Base-by-base conservation (phyloP, 2,329 filamentous ascomycete species). In the Podosphaera fusca region DNA sequence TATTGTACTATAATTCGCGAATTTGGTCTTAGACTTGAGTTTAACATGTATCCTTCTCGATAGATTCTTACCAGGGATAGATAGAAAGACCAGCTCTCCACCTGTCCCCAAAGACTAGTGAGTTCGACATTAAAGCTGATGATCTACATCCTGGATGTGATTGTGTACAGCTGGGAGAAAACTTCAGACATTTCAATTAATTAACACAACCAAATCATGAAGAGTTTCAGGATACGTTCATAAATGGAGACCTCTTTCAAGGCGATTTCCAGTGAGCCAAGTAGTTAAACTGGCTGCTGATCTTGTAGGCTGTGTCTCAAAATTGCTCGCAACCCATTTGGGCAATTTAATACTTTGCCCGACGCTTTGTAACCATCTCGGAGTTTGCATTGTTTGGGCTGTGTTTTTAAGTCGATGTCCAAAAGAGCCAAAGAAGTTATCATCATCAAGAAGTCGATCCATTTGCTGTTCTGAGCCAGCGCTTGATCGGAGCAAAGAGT, bases 331-430 rank as follows among this genome's bases (percentile, higher is more conserved):
- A 79, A 92, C 85, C 87, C 87, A 94, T 64, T 81, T 84, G 4
- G 87, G 87, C 66, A 82, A 79, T 69, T 82, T 86, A 69, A 89
- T 78, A 7, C 77, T 77, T 58, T 78, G 75, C 1, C 80, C 77
- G 34, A 87, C 73, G 33, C 85, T 83, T 63, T 81, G 77, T 61
- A 95, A 72, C 88, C 89, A 96, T 61, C 81, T 81, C 0, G 92
- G 90, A 35, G 82, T 76, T 56, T 88, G 84, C 1, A 87, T 76
- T 0, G 81, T 84, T 60, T 96, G 90, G 56, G 96, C 80, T 0
- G 92, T 96, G 66, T 98, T 98, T 69, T 82, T 85, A 63, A 98
- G 82, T 40, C 90, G 77, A 66, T 94, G 85, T 0, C 85, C 81
- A 60, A 96, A 80, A 38, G 84, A 82, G 62, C 85, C 78, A 65